Evolutionary conservation across 176 grass and related monocot species (phyloP).

Genomic region (Hsuehochloa calcarea): DNA sequence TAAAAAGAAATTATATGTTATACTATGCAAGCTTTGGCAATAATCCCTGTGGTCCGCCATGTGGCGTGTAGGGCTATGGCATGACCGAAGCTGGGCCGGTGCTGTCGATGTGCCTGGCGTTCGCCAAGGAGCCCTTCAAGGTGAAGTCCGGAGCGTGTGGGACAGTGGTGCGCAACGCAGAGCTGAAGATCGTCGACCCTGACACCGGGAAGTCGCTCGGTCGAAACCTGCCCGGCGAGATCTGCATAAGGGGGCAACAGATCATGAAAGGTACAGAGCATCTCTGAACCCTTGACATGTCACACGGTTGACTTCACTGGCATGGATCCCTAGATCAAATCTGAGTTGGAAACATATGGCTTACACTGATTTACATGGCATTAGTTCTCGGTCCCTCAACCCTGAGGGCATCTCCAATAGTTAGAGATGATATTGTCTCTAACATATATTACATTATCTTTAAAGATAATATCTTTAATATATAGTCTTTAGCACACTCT

Average conservation of each 20-base stretch:
- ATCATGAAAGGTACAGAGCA: conserved; percentile 72
- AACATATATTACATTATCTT: too few species aligned
- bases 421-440: too few species aligned
- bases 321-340: conserved; percentile 18
- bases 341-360: background rate
- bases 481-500: too few species aligned
- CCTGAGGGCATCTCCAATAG: too few species aligned
- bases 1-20: too few species aligned
- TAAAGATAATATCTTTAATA: too few species aligned
- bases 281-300: background rate
- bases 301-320: background rate
- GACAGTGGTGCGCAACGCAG: conserved; percentile 73
- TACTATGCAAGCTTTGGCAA: background rate
- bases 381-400: background rate
- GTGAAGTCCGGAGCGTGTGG: conserved; percentile 69
- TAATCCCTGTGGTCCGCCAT: background rate
- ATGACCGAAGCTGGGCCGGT: conserved; percentile 85
- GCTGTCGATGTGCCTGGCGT: conserved; percentile 69
- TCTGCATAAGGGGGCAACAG: conserved; percentile 69
- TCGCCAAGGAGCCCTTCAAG: conserved; percentile 67
- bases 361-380: background rate
- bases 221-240: conserved; percentile 53
- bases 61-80: conserved; percentile 58
- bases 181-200: conserved; percentile 64
- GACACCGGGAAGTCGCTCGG: conserved; percentile 51